Percentiles rank a stretch among this genome's conserved stretches.
phyloP scores from a whole-genome alignment of 2,329 filamentous ascomycete genomes.

The Aureobasidium pullulans region DNA sequence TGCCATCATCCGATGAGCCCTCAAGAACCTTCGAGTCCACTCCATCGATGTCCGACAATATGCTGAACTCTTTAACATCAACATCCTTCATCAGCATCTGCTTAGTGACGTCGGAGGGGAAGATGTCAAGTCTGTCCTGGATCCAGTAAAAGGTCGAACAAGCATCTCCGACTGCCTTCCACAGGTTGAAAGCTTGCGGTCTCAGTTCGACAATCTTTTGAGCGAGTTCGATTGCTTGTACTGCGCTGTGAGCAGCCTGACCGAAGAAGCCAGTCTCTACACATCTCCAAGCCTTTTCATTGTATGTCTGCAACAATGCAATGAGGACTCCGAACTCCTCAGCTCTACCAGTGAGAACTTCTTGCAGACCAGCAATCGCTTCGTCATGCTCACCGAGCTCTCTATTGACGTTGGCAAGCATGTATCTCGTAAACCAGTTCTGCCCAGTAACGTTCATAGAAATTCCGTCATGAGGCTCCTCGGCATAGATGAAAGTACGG shows the following conservation, averaged over 20 bases:
- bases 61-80: constrained; percentile 50
- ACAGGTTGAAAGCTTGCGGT: constrained; percentile 78
- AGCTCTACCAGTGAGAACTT: constrained; percentile 60
- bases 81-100: constrained; percentile 51
- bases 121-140: constrained; percentile 56
- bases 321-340: constrained; percentile 81
- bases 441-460: constrained; percentile 54
- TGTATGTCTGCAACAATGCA: constrained; percentile 77
- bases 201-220: constrained; percentile 52
- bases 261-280: constrained; percentile 82
- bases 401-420: constrained; percentile 89
- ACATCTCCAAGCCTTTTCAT: constrained; percentile 71
- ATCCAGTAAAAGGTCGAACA: constrained; percentile 77
- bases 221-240: constrained; percentile 62
- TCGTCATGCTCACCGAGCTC: constrained; percentile 87
- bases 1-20: neutral
- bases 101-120: constrained; percentile 54
- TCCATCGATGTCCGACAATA: constrained; percentile 63
- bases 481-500: constrained; percentile 81
- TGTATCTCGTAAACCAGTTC: constrained; percentile 93
- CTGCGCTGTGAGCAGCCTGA: constrained; percentile 65
- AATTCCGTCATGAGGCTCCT: constrained; percentile 60
- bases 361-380: constrained; percentile 67
- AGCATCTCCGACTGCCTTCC: constrained; percentile 87
- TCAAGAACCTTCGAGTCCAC: constrained; percentile 31